phyloP scores from a whole-genome alignment of 2,329 filamentous ascomycete genomes.

The Zymoseptoria crescenta region DNA sequence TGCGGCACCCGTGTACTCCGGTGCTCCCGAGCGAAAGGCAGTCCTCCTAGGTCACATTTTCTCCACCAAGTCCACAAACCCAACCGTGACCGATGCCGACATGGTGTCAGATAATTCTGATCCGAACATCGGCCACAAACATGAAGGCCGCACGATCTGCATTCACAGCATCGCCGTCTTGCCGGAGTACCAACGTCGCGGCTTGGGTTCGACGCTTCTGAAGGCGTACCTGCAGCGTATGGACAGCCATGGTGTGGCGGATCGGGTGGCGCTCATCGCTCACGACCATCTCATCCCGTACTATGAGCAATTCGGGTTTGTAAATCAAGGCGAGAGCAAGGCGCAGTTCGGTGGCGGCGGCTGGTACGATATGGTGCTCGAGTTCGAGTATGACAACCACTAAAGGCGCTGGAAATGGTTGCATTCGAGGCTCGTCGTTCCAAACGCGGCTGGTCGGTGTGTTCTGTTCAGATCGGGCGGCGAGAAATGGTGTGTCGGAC shows the following conservation, averaged over 20 bases:
- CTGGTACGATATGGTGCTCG: slow-evolving; percentile 71
- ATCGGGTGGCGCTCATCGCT: slow-evolving; percentile 68
- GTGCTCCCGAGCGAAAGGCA: slow-evolving; percentile 49
- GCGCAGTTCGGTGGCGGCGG: slow-evolving; percentile 68
- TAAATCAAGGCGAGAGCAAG: slow-evolving; percentile 58
- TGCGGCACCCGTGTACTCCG: slow-evolving; percentile 52
- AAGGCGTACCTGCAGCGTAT: slow-evolving; percentile 71
- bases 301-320: slow-evolving; percentile 70
- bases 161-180: slow-evolving; percentile 77
- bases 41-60: slow-evolving; percentile 72
- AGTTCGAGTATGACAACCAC: slow-evolving; percentile 12
- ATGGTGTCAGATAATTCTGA: slow-evolving; percentile 50
- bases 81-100: slow-evolving; percentile 61
- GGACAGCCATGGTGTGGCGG: slow-evolving; percentile 59
- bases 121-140: slow-evolving; percentile 59
- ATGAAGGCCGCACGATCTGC: slow-evolving; percentile 65
- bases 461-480: too few relatives aligned
- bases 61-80: slow-evolving; percentile 59
- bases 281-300: slow-evolving; percentile 66
- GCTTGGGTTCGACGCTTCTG: slow-evolving; percentile 66
- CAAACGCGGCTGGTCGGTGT: neutral
- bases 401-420: neutral
- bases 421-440: neutral
- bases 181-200: slow-evolving; percentile 64
- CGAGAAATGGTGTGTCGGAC: neutral